These are phyloP conservation scores for Thraustotheca clavata DNA, from an alignment of 352 stramenopile genomes.

Conservation along the genomic window DNA sequence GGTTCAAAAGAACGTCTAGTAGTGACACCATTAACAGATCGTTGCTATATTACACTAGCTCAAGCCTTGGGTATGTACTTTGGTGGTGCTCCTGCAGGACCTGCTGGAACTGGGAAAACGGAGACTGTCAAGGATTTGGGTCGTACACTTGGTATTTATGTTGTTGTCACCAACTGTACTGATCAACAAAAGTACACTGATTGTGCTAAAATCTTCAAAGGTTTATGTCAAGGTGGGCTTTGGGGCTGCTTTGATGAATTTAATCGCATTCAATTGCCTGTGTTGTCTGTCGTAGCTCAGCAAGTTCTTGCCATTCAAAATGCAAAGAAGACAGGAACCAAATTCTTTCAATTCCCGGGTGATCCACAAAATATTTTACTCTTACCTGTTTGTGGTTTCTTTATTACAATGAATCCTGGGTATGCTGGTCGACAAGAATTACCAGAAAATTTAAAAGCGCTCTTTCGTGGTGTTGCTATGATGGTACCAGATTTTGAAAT, in stretches of 20 bases:
- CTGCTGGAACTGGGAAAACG: slow-evolving; percentile 94
- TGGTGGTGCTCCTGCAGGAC: slow-evolving; percentile 90
- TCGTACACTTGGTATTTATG: slow-evolving; percentile 92
- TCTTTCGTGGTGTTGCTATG: slow-evolving; percentile 87
- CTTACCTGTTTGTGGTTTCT: slow-evolving; percentile 94
- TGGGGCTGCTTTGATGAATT: slow-evolving; percentile 99
- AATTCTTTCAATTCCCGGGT: slow-evolving; percentile 96
- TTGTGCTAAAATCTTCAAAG: slow-evolving; percentile 98
- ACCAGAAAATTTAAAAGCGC: slow-evolving; percentile 97
- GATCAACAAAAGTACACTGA: slow-evolving; percentile 98
- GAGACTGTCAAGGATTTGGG: slow-evolving; percentile 97
- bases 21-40: slow-evolving; percentile 95
- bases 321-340: slow-evolving; percentile 93
- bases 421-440: slow-evolving; percentile 97
- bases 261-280: slow-evolving; percentile 95
- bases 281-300: slow-evolving; percentile 95
- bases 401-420: slow-evolving; percentile 99
- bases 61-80: slow-evolving; percentile 98
- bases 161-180: slow-evolving; percentile 96
- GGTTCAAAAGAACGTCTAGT: slow-evolving; percentile 96
- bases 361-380: slow-evolving; percentile 96
- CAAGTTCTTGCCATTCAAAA: slow-evolving; percentile 98
- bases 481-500: slow-evolving; percentile 91
- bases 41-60: slow-evolving; percentile 96
- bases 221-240: slow-evolving; percentile 92